phyloP scores from a whole-genome alignment of 495 filamentous ascomycete species.

The Trichoderma asperelloides region DNA sequence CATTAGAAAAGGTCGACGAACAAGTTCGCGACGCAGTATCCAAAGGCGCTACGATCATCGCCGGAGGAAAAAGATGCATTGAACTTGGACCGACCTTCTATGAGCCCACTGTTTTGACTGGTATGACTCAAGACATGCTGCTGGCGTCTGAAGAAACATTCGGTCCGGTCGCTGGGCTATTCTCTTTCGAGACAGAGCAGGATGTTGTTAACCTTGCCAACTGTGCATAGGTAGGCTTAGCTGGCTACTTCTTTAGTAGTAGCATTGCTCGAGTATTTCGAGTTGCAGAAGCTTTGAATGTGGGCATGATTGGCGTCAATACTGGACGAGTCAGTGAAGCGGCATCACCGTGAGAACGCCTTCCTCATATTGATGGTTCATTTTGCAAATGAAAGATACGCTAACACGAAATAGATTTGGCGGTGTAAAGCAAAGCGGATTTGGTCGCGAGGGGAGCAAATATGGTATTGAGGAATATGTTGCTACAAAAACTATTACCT shows the following conservation, averaged over 20 bases:
- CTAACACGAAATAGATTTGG: conserved; percentile 32
- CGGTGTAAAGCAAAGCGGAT: conserved; percentile 65
- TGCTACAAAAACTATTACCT: conserved; percentile 48
- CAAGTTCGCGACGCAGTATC: conserved; percentile 57
- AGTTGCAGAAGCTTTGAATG: conserved; percentile 62
- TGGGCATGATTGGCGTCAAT: conserved; percentile 63
- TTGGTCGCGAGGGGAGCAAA: conserved; percentile 67
- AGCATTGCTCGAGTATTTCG: conserved; percentile 63
- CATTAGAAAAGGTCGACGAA: conserved; percentile 52
- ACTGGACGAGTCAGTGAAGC: conserved; percentile 43
- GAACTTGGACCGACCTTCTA: too few species aligned
- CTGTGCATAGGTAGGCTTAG: conserved; percentile 59
- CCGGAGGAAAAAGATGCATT: too few species aligned
- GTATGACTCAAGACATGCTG: conserved; percentile 46
- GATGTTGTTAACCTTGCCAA: conserved; percentile 56
- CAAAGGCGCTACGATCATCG: conserved; percentile 48
- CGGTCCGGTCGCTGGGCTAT: conserved; percentile 57
- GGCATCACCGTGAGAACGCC: conserved; percentile 49
- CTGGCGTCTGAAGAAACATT: conserved; percentile 62
- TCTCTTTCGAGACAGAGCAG: conserved; percentile 60
- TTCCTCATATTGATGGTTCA: too few species aligned
- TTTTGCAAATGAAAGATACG: too few species aligned
- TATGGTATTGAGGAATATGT: conserved; percentile 63
- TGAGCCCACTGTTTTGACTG: too few species aligned
- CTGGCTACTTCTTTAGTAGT: conserved; percentile 66